These are phyloP conservation scores for Globisporangium cederbergense DNA, from an alignment of 352 stramenopile species.

Conservation along the genomic window DNA sequence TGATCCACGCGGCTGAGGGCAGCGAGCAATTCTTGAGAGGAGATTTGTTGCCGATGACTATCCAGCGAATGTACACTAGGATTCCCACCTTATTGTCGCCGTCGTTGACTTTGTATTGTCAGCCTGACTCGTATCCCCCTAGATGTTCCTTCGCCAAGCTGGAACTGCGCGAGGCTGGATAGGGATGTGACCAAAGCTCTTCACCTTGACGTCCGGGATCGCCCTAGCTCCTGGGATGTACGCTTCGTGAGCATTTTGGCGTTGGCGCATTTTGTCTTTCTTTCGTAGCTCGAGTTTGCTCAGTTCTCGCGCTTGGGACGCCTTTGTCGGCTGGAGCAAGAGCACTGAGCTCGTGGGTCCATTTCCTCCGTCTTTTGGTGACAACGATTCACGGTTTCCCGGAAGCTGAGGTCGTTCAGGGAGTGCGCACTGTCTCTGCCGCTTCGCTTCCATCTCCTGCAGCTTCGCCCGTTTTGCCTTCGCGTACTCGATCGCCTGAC, in stretches of 20 bases:
- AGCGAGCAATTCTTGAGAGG: neutral
- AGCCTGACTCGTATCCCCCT: neutral
- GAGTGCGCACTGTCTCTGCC: constrained; percentile 31
- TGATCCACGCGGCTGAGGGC: neutral
- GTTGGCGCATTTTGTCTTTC: constrained; percentile 30
- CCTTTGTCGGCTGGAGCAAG: constrained; percentile 45
- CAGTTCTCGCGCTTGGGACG: constrained; percentile 43
- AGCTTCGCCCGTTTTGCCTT: constrained; percentile 49
- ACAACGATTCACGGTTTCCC: neutral
- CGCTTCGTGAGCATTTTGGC: constrained; percentile 48
- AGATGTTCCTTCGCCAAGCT: constrained; percentile 58
- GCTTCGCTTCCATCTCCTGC: constrained; percentile 35
- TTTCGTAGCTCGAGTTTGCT: constrained; percentile 47
- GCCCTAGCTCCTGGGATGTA: constrained; percentile 47
- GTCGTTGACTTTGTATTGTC: neutral
- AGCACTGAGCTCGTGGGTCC: constrained; percentile 12
- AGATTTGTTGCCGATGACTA: neutral
- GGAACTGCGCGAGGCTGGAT: constrained; percentile 60
- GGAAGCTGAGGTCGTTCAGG: constrained; percentile 32
- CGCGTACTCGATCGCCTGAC: constrained; percentile 49
- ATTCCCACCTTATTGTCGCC: neutral
- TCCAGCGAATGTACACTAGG: neutral
- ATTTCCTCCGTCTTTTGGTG: constrained; percentile 1
- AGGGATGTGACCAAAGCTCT: constrained; percentile 64
- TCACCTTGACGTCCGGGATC: constrained; percentile 53